phyloP scores from a whole-genome alignment of 2,329 filamentous ascomycete species.

The Pseudopithomyces maydicus region DNA sequence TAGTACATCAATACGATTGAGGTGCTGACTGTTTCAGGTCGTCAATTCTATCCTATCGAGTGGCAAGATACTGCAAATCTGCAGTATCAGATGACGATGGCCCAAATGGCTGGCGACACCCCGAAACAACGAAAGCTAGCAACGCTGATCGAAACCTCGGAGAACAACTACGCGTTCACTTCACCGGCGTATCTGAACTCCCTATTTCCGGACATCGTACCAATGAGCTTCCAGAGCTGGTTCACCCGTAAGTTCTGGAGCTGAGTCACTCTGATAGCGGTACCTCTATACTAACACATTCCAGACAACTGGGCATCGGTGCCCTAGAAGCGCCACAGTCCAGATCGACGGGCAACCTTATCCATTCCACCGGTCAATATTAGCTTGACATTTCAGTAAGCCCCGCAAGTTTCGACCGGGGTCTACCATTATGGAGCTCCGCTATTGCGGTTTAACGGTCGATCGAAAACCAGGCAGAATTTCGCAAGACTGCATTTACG shows the following conservation, averaged over 20 bases:
- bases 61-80: slow-evolving; percentile 55
- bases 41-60: slow-evolving; percentile 40
- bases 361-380: background rate
- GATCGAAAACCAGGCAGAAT: background rate
- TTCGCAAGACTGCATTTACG: background rate
- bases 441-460: background rate
- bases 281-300: background rate
- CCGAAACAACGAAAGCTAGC: slow-evolving; percentile 54
- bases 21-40: slow-evolving; percentile 23
- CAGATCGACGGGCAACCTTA: background rate
- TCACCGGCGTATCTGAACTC: slow-evolving; percentile 63
- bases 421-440: background rate
- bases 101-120: slow-evolving; percentile 38
- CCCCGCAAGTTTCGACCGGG: too few relatives aligned
- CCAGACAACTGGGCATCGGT: slow-evolving; percentile 39
- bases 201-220: slow-evolving; percentile 43
- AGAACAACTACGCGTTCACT: slow-evolving; percentile 70
- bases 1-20: slow-evolving; percentile 4
- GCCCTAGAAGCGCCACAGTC: slow-evolving; percentile 22
- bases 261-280: background rate
- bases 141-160: slow-evolving; percentile 69
- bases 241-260: slow-evolving; percentile 27
- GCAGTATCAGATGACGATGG: slow-evolving; percentile 55
- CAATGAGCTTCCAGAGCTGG: slow-evolving; percentile 47
- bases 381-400: background rate